These are phyloP conservation scores for Bassia scoparia DNA, from an alignment of 148 eudicot genomes.

Conservation along the genomic window DNA sequence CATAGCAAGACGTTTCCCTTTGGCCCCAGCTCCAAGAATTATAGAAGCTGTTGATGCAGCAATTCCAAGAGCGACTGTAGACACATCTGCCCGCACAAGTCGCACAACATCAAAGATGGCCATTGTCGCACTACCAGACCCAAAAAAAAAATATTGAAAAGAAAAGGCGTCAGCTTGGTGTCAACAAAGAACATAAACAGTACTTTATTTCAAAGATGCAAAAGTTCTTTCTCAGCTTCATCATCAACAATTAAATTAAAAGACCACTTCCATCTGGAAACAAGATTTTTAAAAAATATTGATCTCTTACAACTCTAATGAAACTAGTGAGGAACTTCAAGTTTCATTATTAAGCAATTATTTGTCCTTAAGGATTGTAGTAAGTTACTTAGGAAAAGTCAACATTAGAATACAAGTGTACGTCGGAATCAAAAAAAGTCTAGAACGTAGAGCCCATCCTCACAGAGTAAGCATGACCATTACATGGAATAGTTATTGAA, in stretches of 20 bases:
- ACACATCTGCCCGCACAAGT: conserved; percentile 81
- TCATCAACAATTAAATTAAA: not conserved
- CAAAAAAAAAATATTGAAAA: conserved; percentile 1
- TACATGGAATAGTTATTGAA: not conserved
- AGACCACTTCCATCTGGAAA: not conserved
- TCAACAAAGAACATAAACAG: not conserved
- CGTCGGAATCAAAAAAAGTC: too few relatives aligned
- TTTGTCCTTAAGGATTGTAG: not conserved
- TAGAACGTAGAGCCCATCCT: too few relatives aligned
- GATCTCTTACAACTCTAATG: not conserved
- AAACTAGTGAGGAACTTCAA: not conserved
- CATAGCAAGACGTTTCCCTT: conserved; percentile 91
- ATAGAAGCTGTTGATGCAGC: conserved; percentile 82
- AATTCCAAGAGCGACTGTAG: conserved; percentile 77
- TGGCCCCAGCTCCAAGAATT: conserved; percentile 76
- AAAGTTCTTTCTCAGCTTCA: not conserved
- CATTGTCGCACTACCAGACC: conserved; percentile 69
- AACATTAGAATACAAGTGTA: not conserved
- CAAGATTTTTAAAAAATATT: not conserved
- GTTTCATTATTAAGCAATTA: not conserved
- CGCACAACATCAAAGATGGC: conserved; percentile 73
- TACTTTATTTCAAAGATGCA: not conserved
- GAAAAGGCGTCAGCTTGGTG: not conserved
- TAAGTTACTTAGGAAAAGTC: too few relatives aligned
- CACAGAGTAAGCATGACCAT: not conserved